A percentile compares a stretch with the other conserved stretches of the same genome.
phyloP scores from a whole-genome alignment of 768 basidiomycete species.

The Trametes elegans region DNA sequence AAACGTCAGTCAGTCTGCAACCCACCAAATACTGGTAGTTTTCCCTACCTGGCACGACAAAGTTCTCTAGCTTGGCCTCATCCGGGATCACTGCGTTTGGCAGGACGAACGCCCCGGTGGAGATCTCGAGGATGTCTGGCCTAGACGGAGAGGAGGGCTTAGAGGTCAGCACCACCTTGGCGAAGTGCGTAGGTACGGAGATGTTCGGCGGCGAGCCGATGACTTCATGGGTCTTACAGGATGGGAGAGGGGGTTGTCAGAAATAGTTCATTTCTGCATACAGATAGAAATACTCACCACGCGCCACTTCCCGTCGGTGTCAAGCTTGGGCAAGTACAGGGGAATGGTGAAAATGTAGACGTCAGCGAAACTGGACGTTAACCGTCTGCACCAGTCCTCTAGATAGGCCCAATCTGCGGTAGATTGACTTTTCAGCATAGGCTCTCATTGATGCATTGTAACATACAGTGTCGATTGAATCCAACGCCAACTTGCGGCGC shows the following conservation, averaged over 20 bases:
- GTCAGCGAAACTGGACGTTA: constrained; percentile 86
- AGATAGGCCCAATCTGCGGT: constrained; percentile 90
- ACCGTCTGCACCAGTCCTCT: constrained; percentile 90
- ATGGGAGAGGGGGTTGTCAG: background rate
- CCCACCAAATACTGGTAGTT: no score
- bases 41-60: constrained; percentile 84
- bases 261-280: background rate
- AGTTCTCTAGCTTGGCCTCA: constrained; percentile 72
- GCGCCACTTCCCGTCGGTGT: constrained; percentile 91
- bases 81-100: constrained; percentile 94
- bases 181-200: constrained; percentile 96
- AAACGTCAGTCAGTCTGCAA: constrained; percentile 6
- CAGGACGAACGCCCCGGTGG: constrained; percentile 91
- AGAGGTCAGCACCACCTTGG: constrained; percentile 87
- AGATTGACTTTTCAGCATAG: no score
- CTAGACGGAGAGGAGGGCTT: constrained; percentile 71
- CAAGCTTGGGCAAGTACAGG: constrained; percentile 86
- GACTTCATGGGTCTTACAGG: constrained; percentile 80
- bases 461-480: constrained; percentile 94
- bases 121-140: constrained; percentile 70
- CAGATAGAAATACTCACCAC: constrained; percentile 58
- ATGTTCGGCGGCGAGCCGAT: constrained; percentile 91
- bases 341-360: constrained; percentile 98
- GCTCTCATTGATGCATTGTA: no score
- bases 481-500: constrained; percentile 98